Evolutionary conservation across 768 basidiomycete genomes (phyloP).

Genomic region (Calocybe cyanea): DNA sequence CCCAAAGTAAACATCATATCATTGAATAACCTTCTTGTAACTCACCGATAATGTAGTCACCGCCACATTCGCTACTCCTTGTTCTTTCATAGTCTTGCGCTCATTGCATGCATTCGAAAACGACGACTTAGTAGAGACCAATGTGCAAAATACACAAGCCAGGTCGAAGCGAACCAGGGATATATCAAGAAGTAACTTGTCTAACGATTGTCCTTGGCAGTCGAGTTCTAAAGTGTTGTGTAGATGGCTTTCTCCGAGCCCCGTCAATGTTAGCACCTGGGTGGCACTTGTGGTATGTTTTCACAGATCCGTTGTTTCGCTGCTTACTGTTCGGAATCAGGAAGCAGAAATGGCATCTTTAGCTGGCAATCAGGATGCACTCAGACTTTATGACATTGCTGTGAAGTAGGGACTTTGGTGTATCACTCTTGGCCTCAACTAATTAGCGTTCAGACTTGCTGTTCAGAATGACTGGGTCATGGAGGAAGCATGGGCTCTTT

Average conservation of each 20-base stretch:
- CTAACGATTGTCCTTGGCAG: neutral
- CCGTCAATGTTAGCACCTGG: constrained; percentile 68
- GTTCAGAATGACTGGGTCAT: constrained; percentile 66
- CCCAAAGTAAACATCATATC: constrained; percentile 47
- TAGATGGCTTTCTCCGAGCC: constrained; percentile 69
- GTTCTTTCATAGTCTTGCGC: constrained; percentile 68
- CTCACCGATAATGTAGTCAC: constrained; percentile 38
- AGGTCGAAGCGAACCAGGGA: constrained; percentile 56
- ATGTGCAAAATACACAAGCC: constrained; percentile 43
- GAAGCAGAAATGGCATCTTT: constrained; percentile 70
- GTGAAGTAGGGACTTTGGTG: constrained; percentile 44
- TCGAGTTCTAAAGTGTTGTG: constrained; percentile 2
- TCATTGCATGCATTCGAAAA: constrained; percentile 56
- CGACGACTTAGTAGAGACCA: constrained; percentile 32
- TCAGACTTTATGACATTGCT: constrained; percentile 66
- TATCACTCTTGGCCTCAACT: neutral
- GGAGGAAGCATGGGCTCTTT: constrained; percentile 70
- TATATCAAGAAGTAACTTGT: constrained; percentile 53
- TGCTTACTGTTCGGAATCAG: constrained; percentile 26
- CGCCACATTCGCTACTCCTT: constrained; percentile 64
- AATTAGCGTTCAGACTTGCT: constrained; percentile 40
- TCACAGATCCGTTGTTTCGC: neutral
- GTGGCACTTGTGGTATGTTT: constrained; percentile 57
- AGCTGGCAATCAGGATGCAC: constrained; percentile 50
- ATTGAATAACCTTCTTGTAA: neutral